Base-by-base conservation (phyloP, 1,139 yeast genomes). In the Yamadazyma friedrichii region DNA sequence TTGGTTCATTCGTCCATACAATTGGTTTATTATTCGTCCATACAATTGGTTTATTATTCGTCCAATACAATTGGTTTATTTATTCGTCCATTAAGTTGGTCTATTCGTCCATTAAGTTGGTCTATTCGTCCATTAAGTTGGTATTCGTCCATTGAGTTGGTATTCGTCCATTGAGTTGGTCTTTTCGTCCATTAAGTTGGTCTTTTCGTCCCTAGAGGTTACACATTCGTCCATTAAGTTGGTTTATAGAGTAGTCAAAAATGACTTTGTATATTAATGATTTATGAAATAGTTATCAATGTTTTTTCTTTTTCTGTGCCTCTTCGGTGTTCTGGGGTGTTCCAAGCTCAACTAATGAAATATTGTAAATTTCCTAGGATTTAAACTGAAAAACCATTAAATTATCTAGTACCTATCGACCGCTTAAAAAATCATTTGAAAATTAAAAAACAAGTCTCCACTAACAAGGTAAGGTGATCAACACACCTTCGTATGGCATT, bases 151-250 rank as follows among this genome's bases (percentile, higher is more conserved):
- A 25, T 25, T 25, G n/a, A 25, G 12, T 9, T 25, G 28, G 11
- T 25, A 6, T 25, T 25, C 28, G 28, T 25, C 11, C 28, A 20
- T 20, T 29, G 4, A 12, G 26, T 25, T 20, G 24, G 10, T 33
- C 3, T 11, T 39, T 46, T 44, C 44, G 43, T 22, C 32, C 37
- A 33, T 33, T 33, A 24, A 22, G 15, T 39, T 36, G 46, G 45
- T 32, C 16, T 17, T 6, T 22, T 8, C 13, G 16, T 12, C 17
- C 12, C n/a, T 20, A 8, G 12, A 11, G n/a, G n/a, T n/a, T n/a
- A n/a, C n/a, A n/a, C n/a, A n/a, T n/a, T 42, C 45, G 42, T 38
- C 46, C 46, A 43, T 43, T 42, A 30, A 41, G 13, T 40, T 42
- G 46, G 43, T 42, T 40, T 22, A 11, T 15, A 15, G 20, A 15